Percentiles rank a stretch among this genome's conserved stretches.
Conservation (phyloP, 2,329 filamentous ascomycete genomes). For the Blastomyces silverae region DNA sequence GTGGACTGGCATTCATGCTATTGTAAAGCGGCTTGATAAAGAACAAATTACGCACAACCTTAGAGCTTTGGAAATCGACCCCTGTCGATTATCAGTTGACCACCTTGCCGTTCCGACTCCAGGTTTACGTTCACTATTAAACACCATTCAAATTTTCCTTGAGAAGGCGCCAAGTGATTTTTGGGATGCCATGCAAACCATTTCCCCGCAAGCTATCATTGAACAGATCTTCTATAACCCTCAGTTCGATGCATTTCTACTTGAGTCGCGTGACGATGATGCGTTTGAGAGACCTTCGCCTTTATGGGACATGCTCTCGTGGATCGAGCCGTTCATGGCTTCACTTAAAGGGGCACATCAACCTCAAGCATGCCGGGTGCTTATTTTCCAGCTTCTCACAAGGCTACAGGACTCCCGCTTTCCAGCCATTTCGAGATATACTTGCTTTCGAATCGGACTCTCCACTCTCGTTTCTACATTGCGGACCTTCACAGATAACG, state of each 20-base stretch:
- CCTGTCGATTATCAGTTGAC: constrained; percentile 55
- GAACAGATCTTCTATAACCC: constrained; percentile 75
- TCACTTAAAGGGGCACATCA: constrained; percentile 71
- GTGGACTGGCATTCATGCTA: constrained; percentile 69
- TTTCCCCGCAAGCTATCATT: constrained; percentile 71
- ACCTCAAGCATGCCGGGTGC: constrained; percentile 70
- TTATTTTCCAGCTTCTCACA: constrained; percentile 67
- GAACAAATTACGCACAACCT: constrained; percentile 70
- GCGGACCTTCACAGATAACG: constrained; percentile 44
- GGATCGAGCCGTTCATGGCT: constrained; percentile 69
- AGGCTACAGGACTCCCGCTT: constrained; percentile 42
- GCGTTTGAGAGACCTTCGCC: constrained; percentile 47
- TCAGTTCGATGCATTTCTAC: constrained; percentile 52
- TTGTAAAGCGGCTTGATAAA: constrained; percentile 66
- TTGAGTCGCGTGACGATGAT: constrained; percentile 49
- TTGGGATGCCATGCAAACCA: constrained; percentile 79
- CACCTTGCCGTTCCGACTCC: constrained; percentile 58
- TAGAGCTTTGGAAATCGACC: constrained; percentile 67
- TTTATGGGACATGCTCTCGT: constrained; percentile 61
- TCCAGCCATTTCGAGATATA: constrained; percentile 39
- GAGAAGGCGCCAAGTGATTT: constrained; percentile 71
- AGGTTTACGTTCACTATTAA: constrained; percentile 62
- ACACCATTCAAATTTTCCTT: constrained; percentile 63
- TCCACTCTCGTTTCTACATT: constrained; percentile 42
- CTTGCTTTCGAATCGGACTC: constrained; percentile 44